A percentile compares a stretch with the other conserved stretches of the same genome.
These are phyloP conservation scores for Thuidium tamariscinum DNA, from an alignment of 225 moss, liverwort and hornwort genomes.

Conservation along the genomic window DNA sequence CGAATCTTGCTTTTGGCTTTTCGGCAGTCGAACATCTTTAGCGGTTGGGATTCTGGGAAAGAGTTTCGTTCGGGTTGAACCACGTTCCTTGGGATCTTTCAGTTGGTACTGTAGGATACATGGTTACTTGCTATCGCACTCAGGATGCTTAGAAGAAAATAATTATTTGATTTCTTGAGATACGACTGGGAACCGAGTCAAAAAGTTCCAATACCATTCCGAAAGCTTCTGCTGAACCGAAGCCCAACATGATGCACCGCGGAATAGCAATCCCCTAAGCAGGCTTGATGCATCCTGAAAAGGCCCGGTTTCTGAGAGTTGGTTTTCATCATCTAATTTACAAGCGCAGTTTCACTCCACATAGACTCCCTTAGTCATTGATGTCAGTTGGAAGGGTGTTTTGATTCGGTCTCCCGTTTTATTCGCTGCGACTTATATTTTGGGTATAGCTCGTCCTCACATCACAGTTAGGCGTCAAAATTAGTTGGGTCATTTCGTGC, in stretches of 20 bases:
- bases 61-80: background rate
- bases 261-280: background rate
- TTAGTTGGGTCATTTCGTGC: background rate
- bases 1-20: background rate
- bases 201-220: background rate
- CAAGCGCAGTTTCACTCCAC: background rate
- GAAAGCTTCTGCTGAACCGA: background rate
- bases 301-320: background rate
- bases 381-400: background rate
- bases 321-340: background rate
- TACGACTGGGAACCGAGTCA: background rate
- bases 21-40: background rate
- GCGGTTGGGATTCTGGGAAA: background rate
- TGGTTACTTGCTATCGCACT: background rate
- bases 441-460: background rate
- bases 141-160: background rate
- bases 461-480: background rate
- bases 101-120: background rate
- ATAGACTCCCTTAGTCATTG: background rate
- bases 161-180: too few species aligned
- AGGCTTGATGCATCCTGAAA: background rate
- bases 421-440: background rate
- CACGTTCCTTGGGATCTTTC: background rate
- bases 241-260: too few species aligned
- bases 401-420: background rate